phyloP scores from a whole-genome alignment of 208 protist species.

The Borovskyia barvae region DNA sequence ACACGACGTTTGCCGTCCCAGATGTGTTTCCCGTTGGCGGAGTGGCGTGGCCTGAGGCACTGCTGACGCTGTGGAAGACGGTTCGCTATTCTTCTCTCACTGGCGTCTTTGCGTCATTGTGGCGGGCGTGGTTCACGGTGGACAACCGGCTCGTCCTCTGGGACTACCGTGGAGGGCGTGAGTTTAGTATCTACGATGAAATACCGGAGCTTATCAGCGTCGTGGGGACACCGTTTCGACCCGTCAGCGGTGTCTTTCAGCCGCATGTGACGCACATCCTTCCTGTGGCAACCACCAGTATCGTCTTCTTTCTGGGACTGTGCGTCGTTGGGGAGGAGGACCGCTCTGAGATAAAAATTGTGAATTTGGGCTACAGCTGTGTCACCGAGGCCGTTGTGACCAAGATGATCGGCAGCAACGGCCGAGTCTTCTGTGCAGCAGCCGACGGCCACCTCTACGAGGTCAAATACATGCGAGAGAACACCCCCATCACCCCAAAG shows the following conservation, averaged over 20 bases:
- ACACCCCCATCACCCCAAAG: conserved; percentile 56
- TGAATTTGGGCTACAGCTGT: conserved; percentile 75
- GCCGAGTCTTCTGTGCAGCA: conserved; percentile 76
- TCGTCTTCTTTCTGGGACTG: conserved; percentile 74
- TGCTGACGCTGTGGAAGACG: conserved; percentile 65
- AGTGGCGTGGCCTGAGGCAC: conserved; percentile 70
- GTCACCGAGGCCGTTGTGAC: conserved; percentile 51
- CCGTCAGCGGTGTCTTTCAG: conserved; percentile 67
- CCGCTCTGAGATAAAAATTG: conserved; percentile 50
- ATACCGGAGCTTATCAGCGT: conserved; percentile 82
- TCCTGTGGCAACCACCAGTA: conserved; percentile 70
- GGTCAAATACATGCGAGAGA: conserved; percentile 68
- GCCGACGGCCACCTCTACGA: conserved; percentile 84
- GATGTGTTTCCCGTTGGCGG: conserved; percentile 74
- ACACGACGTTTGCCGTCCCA: conserved; percentile 74
- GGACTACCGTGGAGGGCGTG: conserved; percentile 72
- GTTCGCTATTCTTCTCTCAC: conserved; percentile 66
- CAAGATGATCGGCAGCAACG: conserved; percentile 48
- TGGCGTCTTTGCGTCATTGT: conserved; percentile 73
- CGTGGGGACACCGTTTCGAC: conserved; percentile 61
- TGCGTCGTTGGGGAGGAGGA: conserved; percentile 60
- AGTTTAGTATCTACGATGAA: conserved; percentile 84
- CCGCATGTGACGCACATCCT: conserved; percentile 78
- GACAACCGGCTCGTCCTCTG: conserved; percentile 86
- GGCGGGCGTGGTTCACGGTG: conserved; percentile 82